Conservation (phyloP, 495 filamentous ascomycete species). For the Physcia stellaris region DNA sequence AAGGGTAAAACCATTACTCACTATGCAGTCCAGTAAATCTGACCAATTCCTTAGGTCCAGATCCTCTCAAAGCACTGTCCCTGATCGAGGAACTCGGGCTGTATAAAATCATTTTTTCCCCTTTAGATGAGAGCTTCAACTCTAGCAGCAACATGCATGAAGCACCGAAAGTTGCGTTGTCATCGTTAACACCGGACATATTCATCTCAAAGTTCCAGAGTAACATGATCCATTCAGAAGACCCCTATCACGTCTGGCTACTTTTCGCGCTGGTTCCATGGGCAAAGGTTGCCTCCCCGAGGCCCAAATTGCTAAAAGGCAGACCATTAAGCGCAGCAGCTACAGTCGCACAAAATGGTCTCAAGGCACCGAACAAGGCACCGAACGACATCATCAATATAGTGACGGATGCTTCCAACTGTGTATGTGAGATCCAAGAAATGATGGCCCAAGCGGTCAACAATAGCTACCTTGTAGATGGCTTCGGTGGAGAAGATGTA, state of each 20-base stretch:
- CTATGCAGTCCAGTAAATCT: no score
- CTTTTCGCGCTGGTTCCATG: slow-evolving; percentile 66
- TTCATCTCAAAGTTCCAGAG: slow-evolving; percentile 19
- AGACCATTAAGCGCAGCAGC: slow-evolving; percentile 38
- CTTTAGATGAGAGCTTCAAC: no score
- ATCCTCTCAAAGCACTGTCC: slow-evolving; percentile 53
- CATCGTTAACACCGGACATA: slow-evolving; percentile 23
- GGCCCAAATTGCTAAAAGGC: slow-evolving; percentile 24
- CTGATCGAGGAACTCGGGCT: slow-evolving; percentile 61
- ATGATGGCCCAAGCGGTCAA: no score
- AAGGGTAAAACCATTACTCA: no score
- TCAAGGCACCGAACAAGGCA: slow-evolving; percentile 64
- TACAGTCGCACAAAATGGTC: slow-evolving; percentile 55
- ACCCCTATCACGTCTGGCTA: slow-evolving; percentile 59
- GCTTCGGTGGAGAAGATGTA: no score
- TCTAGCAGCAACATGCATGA: slow-evolving; percentile 25
- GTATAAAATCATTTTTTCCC: slow-evolving; percentile 73
- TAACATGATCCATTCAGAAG: slow-evolving; percentile 40
- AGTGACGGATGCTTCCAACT: slow-evolving; percentile 33
- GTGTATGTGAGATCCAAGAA: no score
- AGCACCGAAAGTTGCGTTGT: no score
- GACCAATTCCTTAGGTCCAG: slow-evolving; percentile 53
- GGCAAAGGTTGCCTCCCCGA: slow-evolving; percentile 38
- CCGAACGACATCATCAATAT: slow-evolving; percentile 50
- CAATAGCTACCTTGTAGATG: no score